These are phyloP conservation scores for Spergularia azorica DNA, from an alignment of 179 eudicot species.

Conservation along the genomic window DNA sequence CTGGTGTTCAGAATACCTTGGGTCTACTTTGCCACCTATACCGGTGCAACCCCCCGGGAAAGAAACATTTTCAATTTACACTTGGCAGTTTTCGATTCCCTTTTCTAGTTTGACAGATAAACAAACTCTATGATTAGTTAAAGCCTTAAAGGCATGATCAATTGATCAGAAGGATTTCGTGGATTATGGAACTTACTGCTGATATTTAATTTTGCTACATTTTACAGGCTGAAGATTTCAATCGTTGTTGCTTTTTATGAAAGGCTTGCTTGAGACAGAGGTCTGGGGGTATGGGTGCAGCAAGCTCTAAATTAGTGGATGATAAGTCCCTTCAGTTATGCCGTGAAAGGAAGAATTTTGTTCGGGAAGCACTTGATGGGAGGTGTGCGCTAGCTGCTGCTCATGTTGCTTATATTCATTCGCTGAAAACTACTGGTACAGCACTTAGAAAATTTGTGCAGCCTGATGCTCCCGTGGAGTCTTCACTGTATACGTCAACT, in stretches of 20 bases:
- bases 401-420: constrained; percentile 72
- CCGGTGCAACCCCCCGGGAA: not conserved
- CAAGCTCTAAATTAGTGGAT: constrained; percentile 77
- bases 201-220: constrained; percentile 2
- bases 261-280: constrained; percentile 19
- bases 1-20: no score
- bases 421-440: constrained; percentile 61
- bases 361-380: constrained; percentile 90
- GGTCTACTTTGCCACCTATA: no score
- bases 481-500: constrained; percentile 61
- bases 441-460: constrained; percentile 74
- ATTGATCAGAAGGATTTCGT: not conserved
- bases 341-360: constrained; percentile 78
- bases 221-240: constrained; percentile 16
- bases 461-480: constrained; percentile 54
- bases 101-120: not conserved
- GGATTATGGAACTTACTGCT: not conserved
- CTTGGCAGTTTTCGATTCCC: not conserved
- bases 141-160: not conserved
- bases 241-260: constrained; percentile 27
- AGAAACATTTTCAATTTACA: not conserved
- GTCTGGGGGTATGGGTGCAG: constrained; percentile 63
- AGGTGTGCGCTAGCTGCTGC: constrained; percentile 87
- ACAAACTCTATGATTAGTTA: no score
- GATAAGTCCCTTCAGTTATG: constrained; percentile 82